phyloP scores from a whole-genome alignment of 2,329 filamentous ascomycete species.

The Aspergillus transmontanensis region DNA sequence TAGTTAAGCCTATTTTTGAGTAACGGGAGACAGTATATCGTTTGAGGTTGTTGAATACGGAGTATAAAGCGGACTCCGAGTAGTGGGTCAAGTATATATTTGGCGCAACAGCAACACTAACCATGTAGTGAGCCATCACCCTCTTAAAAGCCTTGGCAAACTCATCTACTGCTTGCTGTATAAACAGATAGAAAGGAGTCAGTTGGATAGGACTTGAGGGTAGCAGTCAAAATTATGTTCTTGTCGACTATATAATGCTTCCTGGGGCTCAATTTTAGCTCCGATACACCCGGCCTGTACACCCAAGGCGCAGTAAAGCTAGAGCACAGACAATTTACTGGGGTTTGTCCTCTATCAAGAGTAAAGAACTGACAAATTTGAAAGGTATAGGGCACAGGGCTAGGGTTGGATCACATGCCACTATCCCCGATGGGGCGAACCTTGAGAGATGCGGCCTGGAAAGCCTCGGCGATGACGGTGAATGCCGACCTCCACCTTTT shows the following conservation, averaged over 20 bases:
- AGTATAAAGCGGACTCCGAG: not conserved
- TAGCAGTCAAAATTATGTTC: not conserved
- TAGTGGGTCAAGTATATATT: not conserved
- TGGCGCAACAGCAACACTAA: no score
- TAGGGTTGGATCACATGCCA: not conserved
- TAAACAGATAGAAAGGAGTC: no score
- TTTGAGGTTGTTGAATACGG: no score
- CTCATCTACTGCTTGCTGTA: no score
- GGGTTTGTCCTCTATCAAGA: not conserved
- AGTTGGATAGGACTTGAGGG: not conserved
- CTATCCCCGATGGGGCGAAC: slow-evolving; percentile 12
- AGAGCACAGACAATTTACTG: not conserved
- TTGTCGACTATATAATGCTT: not conserved
- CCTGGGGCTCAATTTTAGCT: not conserved
- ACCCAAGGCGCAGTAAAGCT: not conserved
- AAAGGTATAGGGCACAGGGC: not conserved
- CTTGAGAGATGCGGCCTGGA: slow-evolving; percentile 3
- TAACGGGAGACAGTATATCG: no score
- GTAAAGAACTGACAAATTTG: not conserved
- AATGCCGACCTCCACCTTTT: not conserved
- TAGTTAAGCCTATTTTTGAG: not conserved
- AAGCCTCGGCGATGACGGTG: not conserved
- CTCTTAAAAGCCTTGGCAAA: no score
- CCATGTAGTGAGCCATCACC: no score
- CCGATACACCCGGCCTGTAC: not conserved